A percentile compares a stretch with the other conserved stretches of the same genome.
Evolutionary conservation across 108 stramenopile genomes (phyloP).

Genomic region (Seminavis robusta): DNA sequence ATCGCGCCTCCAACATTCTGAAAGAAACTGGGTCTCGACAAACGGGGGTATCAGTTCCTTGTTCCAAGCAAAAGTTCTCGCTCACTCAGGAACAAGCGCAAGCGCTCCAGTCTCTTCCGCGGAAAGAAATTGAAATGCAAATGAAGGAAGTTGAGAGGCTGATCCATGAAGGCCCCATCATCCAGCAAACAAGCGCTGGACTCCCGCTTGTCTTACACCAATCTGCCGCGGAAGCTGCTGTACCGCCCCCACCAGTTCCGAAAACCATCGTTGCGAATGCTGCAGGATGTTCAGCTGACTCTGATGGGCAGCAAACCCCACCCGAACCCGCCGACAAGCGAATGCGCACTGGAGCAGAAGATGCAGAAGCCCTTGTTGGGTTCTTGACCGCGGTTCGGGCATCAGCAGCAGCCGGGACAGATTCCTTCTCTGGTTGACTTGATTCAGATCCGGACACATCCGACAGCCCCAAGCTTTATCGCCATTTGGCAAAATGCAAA

Average conservation of each 20-base stretch:
- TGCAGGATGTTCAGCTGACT: background rate
- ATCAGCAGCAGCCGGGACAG: constrained; percentile 32
- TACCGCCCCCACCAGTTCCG: too few relatives aligned
- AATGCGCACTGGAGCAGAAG: constrained; percentile 49
- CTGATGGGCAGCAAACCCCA: too few relatives aligned
- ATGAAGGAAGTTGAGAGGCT: constrained; percentile 67
- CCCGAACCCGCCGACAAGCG: constrained; percentile 51
- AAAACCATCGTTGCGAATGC: background rate
- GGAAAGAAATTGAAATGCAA: constrained; percentile 49
- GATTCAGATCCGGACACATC: too few relatives aligned
- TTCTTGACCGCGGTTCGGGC: constrained; percentile 64
- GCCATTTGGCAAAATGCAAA: too few relatives aligned
- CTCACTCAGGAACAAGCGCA: background rate
- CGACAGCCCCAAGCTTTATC: too few relatives aligned
- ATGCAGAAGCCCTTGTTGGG: constrained; percentile 72
- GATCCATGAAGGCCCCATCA: constrained; percentile 65
- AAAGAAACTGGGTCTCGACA: constrained; percentile 14
- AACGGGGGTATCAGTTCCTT: constrained; percentile 14
- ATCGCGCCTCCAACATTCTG: constrained; percentile 59
- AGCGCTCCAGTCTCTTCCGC: too few relatives aligned
- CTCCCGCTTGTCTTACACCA: constrained; percentile 28
- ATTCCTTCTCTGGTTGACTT: too few relatives aligned
- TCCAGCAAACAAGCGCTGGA: constrained; percentile 47
- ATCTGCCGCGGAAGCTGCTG: too few relatives aligned
- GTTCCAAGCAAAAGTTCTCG: constrained; percentile 11